A percentile compares a stretch with the other conserved stretches of the same genome.
These are phyloP conservation scores for Coriaria nepalensis DNA, from an alignment of 306 rosid genomes.

Conservation along the genomic window DNA sequence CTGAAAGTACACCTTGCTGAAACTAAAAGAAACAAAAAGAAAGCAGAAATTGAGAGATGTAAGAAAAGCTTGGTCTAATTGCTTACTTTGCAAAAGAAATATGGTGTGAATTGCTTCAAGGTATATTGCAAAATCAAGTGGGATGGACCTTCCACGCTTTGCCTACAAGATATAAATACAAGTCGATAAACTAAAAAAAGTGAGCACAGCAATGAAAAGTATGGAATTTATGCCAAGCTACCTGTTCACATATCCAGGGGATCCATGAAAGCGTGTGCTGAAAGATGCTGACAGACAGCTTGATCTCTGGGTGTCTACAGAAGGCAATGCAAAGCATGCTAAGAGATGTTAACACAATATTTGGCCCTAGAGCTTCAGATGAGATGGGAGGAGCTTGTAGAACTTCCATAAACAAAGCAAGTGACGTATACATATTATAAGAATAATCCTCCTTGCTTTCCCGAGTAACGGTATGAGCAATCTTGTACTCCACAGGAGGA, in stretches of 20 bases:
- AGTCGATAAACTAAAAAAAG: slow-evolving; percentile 15
- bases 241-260: slow-evolving; percentile 76
- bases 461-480: slow-evolving; percentile 23
- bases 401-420: slow-evolving; percentile 38
- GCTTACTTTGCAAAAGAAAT: slow-evolving; percentile 61
- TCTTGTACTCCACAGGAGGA: slow-evolving; percentile 30
- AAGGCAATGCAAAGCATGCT: slow-evolving; percentile 74
- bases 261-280: slow-evolving; percentile 77
- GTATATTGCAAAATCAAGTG: slow-evolving; percentile 43
- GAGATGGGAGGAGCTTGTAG: slow-evolving; percentile 30
- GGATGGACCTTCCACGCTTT: slow-evolving; percentile 35
- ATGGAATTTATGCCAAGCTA: slow-evolving; percentile 20
- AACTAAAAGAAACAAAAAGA: too few species aligned
- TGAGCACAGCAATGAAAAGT: slow-evolving; percentile 3
- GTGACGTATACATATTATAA: slow-evolving; percentile 38
- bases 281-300: slow-evolving; percentile 40
- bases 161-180: slow-evolving; percentile 36
- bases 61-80: slow-evolving; percentile 17
- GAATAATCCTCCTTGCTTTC: slow-evolving; percentile 50
- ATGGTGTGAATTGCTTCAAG: slow-evolving; percentile 80
- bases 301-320: slow-evolving; percentile 53
- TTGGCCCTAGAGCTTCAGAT: slow-evolving; percentile 41
- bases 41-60: slow-evolving; percentile 11
- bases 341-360: slow-evolving; percentile 53
- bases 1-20: too few species aligned